A percentile compares a stretch with the other conserved stretches of the same genome.
Evolutionary conservation across 1,139 yeast genomes (phyloP).

Genomic region (Keqinozyma sinolaborantium): DNA sequence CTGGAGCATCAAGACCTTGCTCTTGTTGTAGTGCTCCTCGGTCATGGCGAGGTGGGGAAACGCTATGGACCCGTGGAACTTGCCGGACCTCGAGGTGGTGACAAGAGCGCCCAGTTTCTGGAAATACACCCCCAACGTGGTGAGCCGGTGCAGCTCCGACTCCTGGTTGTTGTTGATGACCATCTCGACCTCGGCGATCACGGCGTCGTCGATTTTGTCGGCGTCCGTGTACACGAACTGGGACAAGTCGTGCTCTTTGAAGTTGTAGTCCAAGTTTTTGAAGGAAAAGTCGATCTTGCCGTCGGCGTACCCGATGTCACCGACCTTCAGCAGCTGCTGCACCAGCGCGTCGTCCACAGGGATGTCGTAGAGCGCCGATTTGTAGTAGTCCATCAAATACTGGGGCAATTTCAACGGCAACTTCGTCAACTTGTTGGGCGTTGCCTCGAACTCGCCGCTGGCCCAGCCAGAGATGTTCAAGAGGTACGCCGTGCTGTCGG

Average conservation of each 20-base stretch:
- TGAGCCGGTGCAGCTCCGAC: slow-evolving; percentile 40
- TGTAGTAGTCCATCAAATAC: slow-evolving; percentile 36
- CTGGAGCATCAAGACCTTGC: slow-evolving; percentile 32
- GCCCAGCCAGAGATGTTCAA: slow-evolving; percentile 50
- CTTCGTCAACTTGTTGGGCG: slow-evolving; percentile 8
- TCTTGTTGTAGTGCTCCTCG: slow-evolving; percentile 39
- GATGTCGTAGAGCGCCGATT: slow-evolving; percentile 10
- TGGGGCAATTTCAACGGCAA: slow-evolving; percentile 34
- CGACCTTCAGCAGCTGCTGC: slow-evolving; percentile 10
- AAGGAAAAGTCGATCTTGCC: slow-evolving; percentile 27
- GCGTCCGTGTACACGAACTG: slow-evolving; percentile 11
- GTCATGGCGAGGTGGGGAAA: slow-evolving; percentile 55
- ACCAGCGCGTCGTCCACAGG: slow-evolving; percentile 4
- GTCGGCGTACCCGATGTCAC: slow-evolving; percentile 22
- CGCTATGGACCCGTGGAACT: slow-evolving; percentile 61
- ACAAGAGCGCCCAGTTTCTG: slow-evolving; percentile 67
- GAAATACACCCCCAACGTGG: slow-evolving; percentile 66
- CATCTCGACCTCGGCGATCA: slow-evolving; percentile 22
- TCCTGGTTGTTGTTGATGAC: slow-evolving; percentile 39
- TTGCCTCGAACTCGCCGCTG: slow-evolving; percentile 39
- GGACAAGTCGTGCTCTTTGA: slow-evolving; percentile 15
- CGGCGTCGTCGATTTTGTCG: slow-evolving; percentile 27
- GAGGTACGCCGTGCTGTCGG: slow-evolving; percentile 30
- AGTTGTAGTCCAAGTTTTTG: slow-evolving; percentile 21
- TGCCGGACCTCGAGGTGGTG: slow-evolving; percentile 63